Evolutionary conservation across 2,329 filamentous ascomycete species (phyloP).

Genomic region (Cytospora schulzeri): DNA sequence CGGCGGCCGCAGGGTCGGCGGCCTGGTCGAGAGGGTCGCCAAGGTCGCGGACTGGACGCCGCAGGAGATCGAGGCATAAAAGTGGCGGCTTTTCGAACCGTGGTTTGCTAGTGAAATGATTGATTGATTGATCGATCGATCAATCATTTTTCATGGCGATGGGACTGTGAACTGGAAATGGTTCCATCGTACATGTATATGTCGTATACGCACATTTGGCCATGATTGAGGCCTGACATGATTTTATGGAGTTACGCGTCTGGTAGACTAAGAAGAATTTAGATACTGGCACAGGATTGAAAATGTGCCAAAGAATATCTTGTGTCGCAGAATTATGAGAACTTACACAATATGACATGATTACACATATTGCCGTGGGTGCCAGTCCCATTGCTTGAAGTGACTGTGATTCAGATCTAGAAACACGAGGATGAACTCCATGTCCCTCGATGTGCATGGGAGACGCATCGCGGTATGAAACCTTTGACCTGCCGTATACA

Average conservation of each 20-base stretch:
- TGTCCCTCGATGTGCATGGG: too few species aligned
- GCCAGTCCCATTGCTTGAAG: background rate
- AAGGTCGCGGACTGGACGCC: slow-evolving; percentile 64
- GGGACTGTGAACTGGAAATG: background rate
- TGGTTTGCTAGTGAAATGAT: too few species aligned
- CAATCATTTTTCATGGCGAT: background rate
- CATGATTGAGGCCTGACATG: background rate
- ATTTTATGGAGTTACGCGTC: background rate
- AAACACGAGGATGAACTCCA: background rate
- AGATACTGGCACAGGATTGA: background rate
- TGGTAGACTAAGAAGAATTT: background rate
- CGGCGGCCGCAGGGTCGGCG: slow-evolving; percentile 65
- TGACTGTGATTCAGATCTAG: background rate
- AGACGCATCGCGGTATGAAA: background rate
- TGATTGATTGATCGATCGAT: background rate
- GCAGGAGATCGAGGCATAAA: slow-evolving; percentile 66
- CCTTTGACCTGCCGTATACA: background rate
- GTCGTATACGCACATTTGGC: background rate
- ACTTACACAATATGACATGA: background rate
- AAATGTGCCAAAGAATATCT: background rate
- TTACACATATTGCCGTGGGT: background rate
- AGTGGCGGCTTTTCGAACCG: background rate
- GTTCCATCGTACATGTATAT: slow-evolving; percentile 5
- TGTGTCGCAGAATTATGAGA: slow-evolving; percentile 2
- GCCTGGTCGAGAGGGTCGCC: slow-evolving; percentile 40